Evolutionary conservation across 2,329 filamentous ascomycete genomes (phyloP).

Genomic region (Sclerotinia borealis): DNA sequence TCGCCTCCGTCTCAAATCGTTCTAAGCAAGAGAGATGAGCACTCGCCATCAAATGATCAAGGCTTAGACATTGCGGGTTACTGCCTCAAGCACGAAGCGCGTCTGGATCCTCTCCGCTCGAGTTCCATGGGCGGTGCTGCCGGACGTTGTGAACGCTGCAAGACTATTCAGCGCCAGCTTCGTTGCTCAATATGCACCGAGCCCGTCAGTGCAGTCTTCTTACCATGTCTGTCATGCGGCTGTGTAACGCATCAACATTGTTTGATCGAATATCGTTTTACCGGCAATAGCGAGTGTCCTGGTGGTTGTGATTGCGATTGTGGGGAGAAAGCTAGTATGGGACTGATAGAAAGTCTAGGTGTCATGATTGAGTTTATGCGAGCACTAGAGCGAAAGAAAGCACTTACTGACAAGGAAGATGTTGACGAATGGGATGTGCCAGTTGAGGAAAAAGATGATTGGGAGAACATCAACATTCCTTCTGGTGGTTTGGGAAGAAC

Average conservation of each 20-base stretch:
- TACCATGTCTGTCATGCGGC: conserved; percentile 56
- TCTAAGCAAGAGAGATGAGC: conserved; percentile 50
- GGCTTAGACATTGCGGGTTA: conserved; percentile 59
- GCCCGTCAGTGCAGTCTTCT: conserved; percentile 53
- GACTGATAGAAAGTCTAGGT: conserved; percentile 56
- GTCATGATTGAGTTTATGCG: conserved; percentile 33
- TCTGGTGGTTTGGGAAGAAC: conserved; percentile 21
- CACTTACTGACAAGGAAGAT: conserved; percentile 15
- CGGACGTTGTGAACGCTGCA: conserved; percentile 45
- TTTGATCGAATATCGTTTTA: conserved; percentile 26
- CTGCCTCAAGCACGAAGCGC: conserved; percentile 56
- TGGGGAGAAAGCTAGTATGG: conserved; percentile 48
- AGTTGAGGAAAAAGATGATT: conserved; percentile 24
- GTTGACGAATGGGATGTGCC: conserved; percentile 22
- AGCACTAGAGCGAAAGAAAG: conserved; percentile 13
- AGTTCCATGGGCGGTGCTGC: conserved; percentile 39
- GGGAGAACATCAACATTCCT: conserved; percentile 22
- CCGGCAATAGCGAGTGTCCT: conserved; percentile 48
- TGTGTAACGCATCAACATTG: conserved; percentile 56
- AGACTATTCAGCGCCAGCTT: conserved; percentile 49
- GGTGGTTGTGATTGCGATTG: conserved; percentile 62
- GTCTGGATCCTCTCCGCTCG: conserved; percentile 50
- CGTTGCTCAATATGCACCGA: conserved; percentile 58
- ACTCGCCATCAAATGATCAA: conserved; percentile 41
- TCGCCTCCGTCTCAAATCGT: conserved; percentile 43